Conservation (phyloP, 306 rosid species). For the Albizia julibrissin region DNA sequence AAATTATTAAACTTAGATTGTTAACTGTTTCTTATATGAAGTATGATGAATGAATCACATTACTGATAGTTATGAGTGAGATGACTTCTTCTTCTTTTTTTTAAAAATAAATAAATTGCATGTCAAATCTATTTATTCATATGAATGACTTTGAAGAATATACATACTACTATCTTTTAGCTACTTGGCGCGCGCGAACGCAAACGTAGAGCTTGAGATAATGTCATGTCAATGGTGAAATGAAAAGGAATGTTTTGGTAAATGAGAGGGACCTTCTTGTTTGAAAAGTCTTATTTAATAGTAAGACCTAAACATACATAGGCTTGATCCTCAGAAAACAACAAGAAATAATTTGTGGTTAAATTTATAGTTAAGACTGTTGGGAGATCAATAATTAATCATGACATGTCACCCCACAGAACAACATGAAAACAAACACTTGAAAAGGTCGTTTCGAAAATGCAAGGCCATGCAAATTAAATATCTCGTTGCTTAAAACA, state of each 20-base stretch:
- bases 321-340: not conserved
- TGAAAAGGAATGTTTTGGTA: not conserved
- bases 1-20: too few relatives aligned
- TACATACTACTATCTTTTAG: not conserved
- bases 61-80: not conserved
- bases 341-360: not conserved
- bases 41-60: too few relatives aligned
- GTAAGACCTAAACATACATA: not conserved
- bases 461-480: not conserved
- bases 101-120: too few relatives aligned
- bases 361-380: constrained; percentile 5
- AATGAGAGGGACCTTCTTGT: not conserved
- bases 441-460: not conserved
- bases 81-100: too few relatives aligned
- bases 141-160: too few relatives aligned
- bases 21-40: too few relatives aligned
- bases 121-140: not conserved
- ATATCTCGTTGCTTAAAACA: not conserved
- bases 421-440: constrained; percentile 21
- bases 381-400: constrained; percentile 20
- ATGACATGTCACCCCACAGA: constrained; percentile 36
- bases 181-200: not conserved
- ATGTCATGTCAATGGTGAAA: not conserved
- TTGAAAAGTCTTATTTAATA: not conserved
- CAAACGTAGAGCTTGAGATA: not conserved